These are phyloP conservation scores for Paramecium octaurelia DNA, from an alignment of 73 alveolate genomes.

Conservation along the genomic window DNA sequence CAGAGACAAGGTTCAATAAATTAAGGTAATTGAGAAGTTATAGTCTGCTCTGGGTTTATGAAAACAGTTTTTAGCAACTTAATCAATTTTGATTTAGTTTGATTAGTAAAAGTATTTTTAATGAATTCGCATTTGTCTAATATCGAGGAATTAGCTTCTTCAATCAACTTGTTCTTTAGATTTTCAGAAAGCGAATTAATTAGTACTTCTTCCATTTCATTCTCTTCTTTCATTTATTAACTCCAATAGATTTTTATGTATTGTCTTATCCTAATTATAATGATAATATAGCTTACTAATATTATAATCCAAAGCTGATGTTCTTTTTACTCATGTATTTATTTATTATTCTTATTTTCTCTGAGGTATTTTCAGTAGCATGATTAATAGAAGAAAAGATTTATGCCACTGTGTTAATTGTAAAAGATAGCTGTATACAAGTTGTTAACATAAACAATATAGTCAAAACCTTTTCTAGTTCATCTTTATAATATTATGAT, in stretches of 20 bases:
- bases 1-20: conserved; percentile 2
- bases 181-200: conserved; percentile 24
- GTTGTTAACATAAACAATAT: not conserved
- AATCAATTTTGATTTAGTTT: not conserved
- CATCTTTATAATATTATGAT: not conserved
- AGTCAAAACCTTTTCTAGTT: not conserved
- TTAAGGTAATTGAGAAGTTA: not conserved
- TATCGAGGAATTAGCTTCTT: not conserved
- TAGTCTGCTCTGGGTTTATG: not conserved
- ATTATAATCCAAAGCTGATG: not conserved
- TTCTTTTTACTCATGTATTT: conserved; percentile 16
- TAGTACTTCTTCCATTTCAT: not conserved
- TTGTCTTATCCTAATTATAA: not conserved
- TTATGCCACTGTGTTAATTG: not conserved
- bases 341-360: conserved; percentile 34
- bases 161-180: not conserved
- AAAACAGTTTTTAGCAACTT: not conserved
- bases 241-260: conserved; percentile 37
- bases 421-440: conserved; percentile 12
- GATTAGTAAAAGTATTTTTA: not conserved
- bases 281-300: not conserved
- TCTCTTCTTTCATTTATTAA: conserved; percentile 25
- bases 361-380: conserved; percentile 19
- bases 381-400: not conserved
- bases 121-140: not conserved